Percentiles rank a stretch among this genome's conserved stretches.
phyloP scores from a whole-genome alignment of 371 early-diverging fungal genomes.

The Chytridium lagenaria region DNA sequence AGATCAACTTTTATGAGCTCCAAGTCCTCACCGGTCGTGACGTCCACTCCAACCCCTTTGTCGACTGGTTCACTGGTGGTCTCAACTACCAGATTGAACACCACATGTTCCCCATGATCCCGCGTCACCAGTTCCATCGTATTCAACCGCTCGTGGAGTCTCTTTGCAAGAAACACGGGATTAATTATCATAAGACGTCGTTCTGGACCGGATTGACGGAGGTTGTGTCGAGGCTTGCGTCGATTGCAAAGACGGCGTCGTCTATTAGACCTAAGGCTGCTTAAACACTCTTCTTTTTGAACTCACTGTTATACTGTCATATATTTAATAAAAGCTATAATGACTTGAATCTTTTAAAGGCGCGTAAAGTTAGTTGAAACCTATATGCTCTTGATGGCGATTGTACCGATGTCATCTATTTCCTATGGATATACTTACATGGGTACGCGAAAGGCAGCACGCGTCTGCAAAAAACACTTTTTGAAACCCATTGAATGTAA shows the following conservation, averaged over 20 bases:
- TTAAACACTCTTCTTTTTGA: background rate
- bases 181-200: conserved; percentile 74
- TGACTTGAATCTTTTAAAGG: too few species aligned
- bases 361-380: too few species aligned
- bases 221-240: conserved; percentile 69
- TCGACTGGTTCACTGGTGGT: conserved; percentile 86
- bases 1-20: conserved; percentile 79
- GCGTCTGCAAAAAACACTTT: too few species aligned
- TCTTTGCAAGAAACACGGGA: conserved; percentile 74
- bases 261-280: background rate
- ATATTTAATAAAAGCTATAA: too few species aligned
- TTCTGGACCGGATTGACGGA: conserved; percentile 76
- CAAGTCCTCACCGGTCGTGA: conserved; percentile 84
- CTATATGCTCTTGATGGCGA: too few species aligned
- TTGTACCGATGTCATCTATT: too few species aligned
- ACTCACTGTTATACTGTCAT: too few species aligned
- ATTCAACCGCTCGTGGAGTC: conserved; percentile 69
- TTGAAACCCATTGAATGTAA: too few species aligned
- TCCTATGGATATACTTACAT: too few species aligned
- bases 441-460: too few species aligned
- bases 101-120: conserved; percentile 82
- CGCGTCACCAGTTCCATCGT: conserved; percentile 74
- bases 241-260: conserved; percentile 60
- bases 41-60: conserved; percentile 65
- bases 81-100: conserved; percentile 79